Conservation (phyloP, 2,329 filamentous ascomycete species). For the Sporothrix luriei region DNA sequence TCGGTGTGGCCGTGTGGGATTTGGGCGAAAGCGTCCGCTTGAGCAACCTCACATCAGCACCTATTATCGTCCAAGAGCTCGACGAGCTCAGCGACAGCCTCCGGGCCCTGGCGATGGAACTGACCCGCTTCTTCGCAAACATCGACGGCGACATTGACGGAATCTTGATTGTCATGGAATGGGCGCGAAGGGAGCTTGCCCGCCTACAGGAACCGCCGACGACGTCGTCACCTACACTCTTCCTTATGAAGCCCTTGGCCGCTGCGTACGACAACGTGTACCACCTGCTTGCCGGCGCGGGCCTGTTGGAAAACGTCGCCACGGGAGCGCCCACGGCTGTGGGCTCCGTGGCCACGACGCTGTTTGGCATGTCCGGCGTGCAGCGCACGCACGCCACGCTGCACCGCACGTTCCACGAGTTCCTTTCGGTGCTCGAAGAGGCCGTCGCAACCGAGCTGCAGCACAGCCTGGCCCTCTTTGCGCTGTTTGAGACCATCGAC, state of each 20-base stretch:
- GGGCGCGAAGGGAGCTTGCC: constrained; percentile 83
- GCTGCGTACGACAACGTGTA: constrained; percentile 79
- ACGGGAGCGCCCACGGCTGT: constrained; percentile 66
- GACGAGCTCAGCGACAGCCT: constrained; percentile 84
- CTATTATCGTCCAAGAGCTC: constrained; percentile 80
- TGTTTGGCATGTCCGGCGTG: constrained; percentile 79
- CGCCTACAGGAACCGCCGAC: constrained; percentile 65
- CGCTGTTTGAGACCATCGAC: constrained; percentile 90
- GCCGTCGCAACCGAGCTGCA: constrained; percentile 82
- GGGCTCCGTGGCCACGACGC: constrained; percentile 66
- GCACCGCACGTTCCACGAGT: constrained; percentile 84
- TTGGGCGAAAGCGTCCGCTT: constrained; percentile 84
- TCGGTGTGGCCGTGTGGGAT: constrained; percentile 92
- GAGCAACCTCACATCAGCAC: constrained; percentile 88
- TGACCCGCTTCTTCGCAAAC: constrained; percentile 89
- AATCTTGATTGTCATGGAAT: constrained; percentile 94
- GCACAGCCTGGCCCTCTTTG: constrained; percentile 77
- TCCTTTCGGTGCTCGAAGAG: constrained; percentile 84
- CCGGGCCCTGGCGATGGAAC: constrained; percentile 79
- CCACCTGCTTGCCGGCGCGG: constrained; percentile 68
- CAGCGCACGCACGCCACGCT: constrained; percentile 80
- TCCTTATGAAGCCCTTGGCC: constrained; percentile 5
- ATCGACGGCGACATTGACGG: constrained; percentile 92
- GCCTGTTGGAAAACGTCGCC: constrained; percentile 57
- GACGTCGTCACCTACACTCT: background rate